Conservation (phyloP, 2,329 filamentous ascomycete species). For the Aspergillus ustus region DNA sequence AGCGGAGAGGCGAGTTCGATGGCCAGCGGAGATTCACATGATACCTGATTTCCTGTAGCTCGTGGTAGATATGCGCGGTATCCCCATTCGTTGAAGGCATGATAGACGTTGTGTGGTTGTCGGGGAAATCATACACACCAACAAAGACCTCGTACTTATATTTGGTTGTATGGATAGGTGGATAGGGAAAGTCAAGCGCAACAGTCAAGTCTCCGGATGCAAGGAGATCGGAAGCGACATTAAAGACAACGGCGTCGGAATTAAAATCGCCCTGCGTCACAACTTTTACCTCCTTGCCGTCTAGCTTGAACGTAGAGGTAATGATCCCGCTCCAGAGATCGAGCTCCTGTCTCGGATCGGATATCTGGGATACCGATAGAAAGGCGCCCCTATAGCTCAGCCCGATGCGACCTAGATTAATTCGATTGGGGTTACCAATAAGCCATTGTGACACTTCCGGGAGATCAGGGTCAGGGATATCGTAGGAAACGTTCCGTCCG, state of each 20-base stretch:
- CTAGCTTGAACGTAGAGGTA: conserved; percentile 16
- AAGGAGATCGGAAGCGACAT: conserved; percentile 10
- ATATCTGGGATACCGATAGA: conserved; percentile 4
- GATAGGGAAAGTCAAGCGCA: conserved; percentile 21
- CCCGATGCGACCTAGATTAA: conserved; percentile 22
- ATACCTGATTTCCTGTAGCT: conserved; percentile 20
- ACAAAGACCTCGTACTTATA: conserved; percentile 25
- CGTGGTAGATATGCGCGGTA: conserved; percentile 15
- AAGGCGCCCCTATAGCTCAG: conserved; percentile 13
- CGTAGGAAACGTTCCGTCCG: conserved; percentile 22
- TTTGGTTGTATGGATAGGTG: conserved; percentile 19
- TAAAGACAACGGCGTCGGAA: conserved; percentile 14
- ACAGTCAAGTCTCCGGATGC: conserved; percentile 14
- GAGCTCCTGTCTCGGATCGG: conserved; percentile 15
- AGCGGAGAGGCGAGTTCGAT: not conserved
- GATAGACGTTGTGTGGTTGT: conserved; percentile 17
- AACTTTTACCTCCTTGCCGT: conserved; percentile 12
- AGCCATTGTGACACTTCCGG: conserved; percentile 22
- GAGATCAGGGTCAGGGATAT: conserved; percentile 20
- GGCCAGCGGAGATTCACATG: conserved; percentile 19
- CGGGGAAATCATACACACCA: conserved; percentile 17
- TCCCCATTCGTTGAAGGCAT: not conserved
- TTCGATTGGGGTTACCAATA: conserved; percentile 22
- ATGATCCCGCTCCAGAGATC: conserved; percentile 23
- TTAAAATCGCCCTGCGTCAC: conserved; percentile 20